A percentile compares a stretch with the other conserved stretches of the same genome.
Evolutionary conservation across 2,329 filamentous ascomycete species (phyloP).

Genomic region (Dactylellina leptospora): DNA sequence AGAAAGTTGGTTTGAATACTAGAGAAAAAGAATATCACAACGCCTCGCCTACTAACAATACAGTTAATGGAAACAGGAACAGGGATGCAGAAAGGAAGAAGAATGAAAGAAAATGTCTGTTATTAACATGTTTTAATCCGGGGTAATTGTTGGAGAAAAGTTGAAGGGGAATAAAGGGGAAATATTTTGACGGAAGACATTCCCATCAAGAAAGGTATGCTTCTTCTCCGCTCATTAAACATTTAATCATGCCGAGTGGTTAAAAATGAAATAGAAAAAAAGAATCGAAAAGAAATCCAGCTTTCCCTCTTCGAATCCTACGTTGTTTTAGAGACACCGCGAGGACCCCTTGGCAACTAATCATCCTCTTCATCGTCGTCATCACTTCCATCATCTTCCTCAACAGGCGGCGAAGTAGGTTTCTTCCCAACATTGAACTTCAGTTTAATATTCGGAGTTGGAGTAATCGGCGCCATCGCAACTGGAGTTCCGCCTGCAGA

Average conservation of each 20-base stretch:
- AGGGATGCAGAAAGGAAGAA: background rate
- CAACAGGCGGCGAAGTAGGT: conserved; percentile 23
- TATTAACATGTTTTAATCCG: conserved; percentile 43
- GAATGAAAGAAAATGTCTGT: background rate
- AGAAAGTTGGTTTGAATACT: too few relatives aligned
- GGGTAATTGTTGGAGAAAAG: conserved; percentile 2
- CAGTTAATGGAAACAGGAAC: conserved; percentile 4
- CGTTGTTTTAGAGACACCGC: background rate
- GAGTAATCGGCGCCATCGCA: conserved; percentile 20
- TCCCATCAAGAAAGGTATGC: background rate
- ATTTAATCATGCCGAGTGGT: conserved; percentile 40
- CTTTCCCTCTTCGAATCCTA: background rate
- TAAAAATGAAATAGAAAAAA: conserved; percentile 15
- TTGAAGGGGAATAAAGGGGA: conserved; percentile 11
- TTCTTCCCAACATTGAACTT: conserved; percentile 50
- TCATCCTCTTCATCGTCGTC: conserved; percentile 32
- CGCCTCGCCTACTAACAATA: conserved; percentile 45
- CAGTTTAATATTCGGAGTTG: conserved; percentile 44
- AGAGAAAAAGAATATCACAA: too few relatives aligned
- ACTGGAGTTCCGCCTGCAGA: conserved; percentile 38
- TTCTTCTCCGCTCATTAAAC: conserved; percentile 46
- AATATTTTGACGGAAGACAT: background rate
- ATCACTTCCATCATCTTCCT: conserved; percentile 31
- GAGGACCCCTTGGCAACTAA: background rate
- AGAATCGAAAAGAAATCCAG: background rate